Base-by-base conservation (phyloP, 1,284 basidiomycete species). In the Microbotryum silenes-acaulis region DNA sequence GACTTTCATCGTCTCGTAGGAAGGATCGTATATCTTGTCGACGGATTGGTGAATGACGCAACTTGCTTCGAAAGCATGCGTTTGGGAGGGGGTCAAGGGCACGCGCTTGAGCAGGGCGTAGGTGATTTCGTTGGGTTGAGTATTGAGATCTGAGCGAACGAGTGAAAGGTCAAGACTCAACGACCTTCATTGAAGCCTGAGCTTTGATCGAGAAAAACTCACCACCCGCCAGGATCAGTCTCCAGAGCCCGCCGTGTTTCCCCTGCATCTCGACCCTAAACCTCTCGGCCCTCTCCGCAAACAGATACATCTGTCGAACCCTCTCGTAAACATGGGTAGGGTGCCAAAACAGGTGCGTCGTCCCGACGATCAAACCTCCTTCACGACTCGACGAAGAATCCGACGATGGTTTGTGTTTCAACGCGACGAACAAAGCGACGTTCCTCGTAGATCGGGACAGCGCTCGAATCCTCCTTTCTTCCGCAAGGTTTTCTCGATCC, bases 341-440 rank as follows among this genome's bases (percentile, higher is more conserved):
- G 75, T 96, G 91, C 93, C 93, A 97, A 76, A 97, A 97, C 7
- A 87, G 80, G 78, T 87, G 91, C 0, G 89, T 91, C 0, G 91
- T 94, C 2, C 83, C 89, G 6, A 91, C 77, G 51, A 93, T 77
- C 47, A 89, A 73, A n/a, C 77, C 74, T 23, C 76, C 73, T 8
- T 74, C 72, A 14, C 68, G 52, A 97, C 77, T 85, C 85, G 23
- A 88, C 81, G 21, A 94, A 75, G 51, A 85, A 81, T 31, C 31
- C 2, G 82, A 25, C 37, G 16, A 42, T 18, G 12, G 6, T 42
- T 73, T 71, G 51, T 76, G 76, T 68, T 79, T 76, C 49, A 96
- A 76, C 2, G 85, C 85, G 20, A 88, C 81, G n/a, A 93, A 74
- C 54, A 84, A 81, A 1, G 82, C 67, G 58, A 96, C 86, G 72